Evolutionary conservation across 2,329 filamentous ascomycete genomes (phyloP).

Genomic region (Cercospora berteroae): DNA sequence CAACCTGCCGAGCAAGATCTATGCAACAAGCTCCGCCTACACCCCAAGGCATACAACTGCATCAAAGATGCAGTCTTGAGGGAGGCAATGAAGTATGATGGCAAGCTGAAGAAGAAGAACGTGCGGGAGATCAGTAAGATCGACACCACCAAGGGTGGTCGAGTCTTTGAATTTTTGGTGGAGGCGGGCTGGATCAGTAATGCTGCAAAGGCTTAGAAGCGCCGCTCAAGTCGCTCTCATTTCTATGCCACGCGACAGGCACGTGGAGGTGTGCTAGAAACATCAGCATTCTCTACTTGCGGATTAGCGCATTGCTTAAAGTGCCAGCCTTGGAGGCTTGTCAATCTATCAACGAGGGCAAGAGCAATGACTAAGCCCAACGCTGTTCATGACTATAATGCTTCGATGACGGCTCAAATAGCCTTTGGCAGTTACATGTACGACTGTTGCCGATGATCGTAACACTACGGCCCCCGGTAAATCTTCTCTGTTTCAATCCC

Average conservation of each 20-base stretch:
- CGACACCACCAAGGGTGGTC: slow-evolving; percentile 78
- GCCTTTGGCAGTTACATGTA: background rate
- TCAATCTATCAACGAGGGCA: background rate
- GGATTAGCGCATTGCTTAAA: background rate
- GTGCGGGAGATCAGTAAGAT: slow-evolving; percentile 81
- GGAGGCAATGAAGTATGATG: slow-evolving; percentile 85
- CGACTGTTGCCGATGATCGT: background rate
- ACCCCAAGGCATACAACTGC: slow-evolving; percentile 91
- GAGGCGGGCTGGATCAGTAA: slow-evolving; percentile 77
- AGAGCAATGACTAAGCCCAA: background rate
- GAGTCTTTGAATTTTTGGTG: slow-evolving; percentile 93
- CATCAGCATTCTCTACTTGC: background rate
- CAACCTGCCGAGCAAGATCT: slow-evolving; percentile 81
- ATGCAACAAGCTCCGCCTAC: slow-evolving; percentile 77
- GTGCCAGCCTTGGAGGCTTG: too few species aligned
- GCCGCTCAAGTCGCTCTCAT: background rate
- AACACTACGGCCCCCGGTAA: background rate
- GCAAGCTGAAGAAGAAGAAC: slow-evolving; percentile 88
- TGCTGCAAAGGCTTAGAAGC: slow-evolving; percentile 54
- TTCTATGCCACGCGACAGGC: background rate
- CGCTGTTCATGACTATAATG: background rate
- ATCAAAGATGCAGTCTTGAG: slow-evolving; percentile 92
- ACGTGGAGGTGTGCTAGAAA: background rate
- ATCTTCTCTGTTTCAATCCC: background rate
- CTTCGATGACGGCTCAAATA: background rate